phyloP scores from a whole-genome alignment of 2,329 filamentous ascomycete species.

The Pseudogymnoascus sp. region DNA sequence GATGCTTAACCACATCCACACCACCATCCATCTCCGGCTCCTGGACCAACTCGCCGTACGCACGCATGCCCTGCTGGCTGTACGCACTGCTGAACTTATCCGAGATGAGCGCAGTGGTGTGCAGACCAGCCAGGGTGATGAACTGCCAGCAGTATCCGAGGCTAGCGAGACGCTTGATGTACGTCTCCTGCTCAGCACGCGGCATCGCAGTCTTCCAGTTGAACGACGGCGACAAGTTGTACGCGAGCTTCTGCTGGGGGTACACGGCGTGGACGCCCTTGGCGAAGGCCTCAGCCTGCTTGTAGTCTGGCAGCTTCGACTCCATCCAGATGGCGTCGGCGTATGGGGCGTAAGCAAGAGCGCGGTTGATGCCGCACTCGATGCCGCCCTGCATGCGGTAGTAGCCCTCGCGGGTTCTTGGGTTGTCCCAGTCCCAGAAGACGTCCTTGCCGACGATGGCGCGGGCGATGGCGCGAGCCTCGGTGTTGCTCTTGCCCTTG shows the following conservation, averaged over 20 bases:
- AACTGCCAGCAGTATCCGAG: constrained; percentile 99
- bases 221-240: constrained; percentile 98
- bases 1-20: constrained; percentile 94
- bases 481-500: constrained; percentile 78
- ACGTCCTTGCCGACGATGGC: constrained; percentile 71
- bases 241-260: constrained; percentile 96
- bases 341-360: constrained; percentile 86
- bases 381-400: constrained; percentile 90
- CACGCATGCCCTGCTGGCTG: constrained; percentile 78
- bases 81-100: constrained; percentile 83
- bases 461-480: constrained; percentile 74
- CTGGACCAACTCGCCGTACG: constrained; percentile 94
- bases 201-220: constrained; percentile 99
- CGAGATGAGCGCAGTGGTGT: constrained; percentile 88
- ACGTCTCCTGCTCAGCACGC: constrained; percentile 87
- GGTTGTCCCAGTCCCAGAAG: constrained; percentile 92
- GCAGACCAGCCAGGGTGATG: constrained; percentile 95
- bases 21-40: constrained; percentile 90
- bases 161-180: constrained; percentile 78
- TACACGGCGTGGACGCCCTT: constrained; percentile 87
- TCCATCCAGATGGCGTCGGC: constrained; percentile 99
- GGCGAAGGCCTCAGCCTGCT: constrained; percentile 88
- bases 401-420: constrained; percentile 88
- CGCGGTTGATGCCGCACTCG: constrained; percentile 83
- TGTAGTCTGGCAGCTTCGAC: constrained; percentile 87